Percentiles rank a stretch among this genome's conserved stretches.
phyloP scores from a whole-genome alignment of 83 land plant genomes.

The Picea abies region DNA sequence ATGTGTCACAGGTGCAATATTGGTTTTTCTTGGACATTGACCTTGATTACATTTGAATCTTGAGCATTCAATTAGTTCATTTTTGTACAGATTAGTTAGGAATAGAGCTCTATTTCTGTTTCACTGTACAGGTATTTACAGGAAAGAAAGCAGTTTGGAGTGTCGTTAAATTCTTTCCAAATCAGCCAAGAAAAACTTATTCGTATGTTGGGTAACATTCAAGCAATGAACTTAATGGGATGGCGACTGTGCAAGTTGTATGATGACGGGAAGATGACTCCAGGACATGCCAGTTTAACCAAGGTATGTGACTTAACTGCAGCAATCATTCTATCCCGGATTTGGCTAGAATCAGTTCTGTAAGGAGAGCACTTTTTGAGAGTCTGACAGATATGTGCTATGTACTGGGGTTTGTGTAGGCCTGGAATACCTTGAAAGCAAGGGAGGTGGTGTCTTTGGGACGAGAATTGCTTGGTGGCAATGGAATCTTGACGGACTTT shows the following conservation, averaged over 20 bases:
- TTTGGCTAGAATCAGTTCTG: too few relatives aligned
- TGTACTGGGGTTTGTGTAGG: conserved; percentile 23
- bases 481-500: conserved; percentile 94
- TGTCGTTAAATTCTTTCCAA: conserved; percentile 87
- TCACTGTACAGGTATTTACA: conserved; percentile 51
- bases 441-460: conserved; percentile 43
- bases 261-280: too few relatives aligned
- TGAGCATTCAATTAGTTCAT: neutral
- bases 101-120: neutral
- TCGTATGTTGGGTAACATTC: too few relatives aligned
- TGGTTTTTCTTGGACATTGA: neutral
- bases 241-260: conserved; percentile 61
- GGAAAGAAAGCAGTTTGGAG: conserved; percentile 96
- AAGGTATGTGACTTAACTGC: too few relatives aligned
- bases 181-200: conserved; percentile 25
- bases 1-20: too few relatives aligned
- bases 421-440: conserved; percentile 69
- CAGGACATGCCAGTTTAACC: too few relatives aligned
- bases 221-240: too few relatives aligned
- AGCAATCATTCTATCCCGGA: too few relatives aligned
- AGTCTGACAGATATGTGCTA: conserved; percentile 37
- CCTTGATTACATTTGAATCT: neutral
- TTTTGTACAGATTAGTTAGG: too few relatives aligned
- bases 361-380: too few relatives aligned
- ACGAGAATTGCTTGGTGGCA: conserved; percentile 93